Evolutionary conservation across 805 yeast genomes (phyloP).

Genomic region (Spathaspora gorwiae): DNA sequence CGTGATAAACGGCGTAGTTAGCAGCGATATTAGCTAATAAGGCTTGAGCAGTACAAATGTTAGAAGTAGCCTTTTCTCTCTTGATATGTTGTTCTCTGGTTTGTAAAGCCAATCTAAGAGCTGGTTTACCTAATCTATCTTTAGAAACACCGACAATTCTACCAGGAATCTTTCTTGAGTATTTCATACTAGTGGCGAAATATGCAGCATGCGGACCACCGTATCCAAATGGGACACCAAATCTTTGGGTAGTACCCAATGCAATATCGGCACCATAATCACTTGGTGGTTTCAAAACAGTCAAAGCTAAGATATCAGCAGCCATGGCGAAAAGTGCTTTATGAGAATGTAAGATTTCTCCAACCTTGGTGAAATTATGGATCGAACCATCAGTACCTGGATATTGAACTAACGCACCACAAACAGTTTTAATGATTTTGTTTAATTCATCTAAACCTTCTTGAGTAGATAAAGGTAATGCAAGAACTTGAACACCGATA

Average conservation of each 20-base stretch:
- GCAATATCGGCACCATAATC: slow-evolving; percentile 89
- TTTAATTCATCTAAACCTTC: slow-evolving; percentile 25
- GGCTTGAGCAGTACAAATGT: slow-evolving; percentile 98
- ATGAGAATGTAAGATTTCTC: slow-evolving; percentile 60
- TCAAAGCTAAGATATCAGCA: slow-evolving; percentile 87
- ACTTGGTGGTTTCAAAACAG: slow-evolving; percentile 79
- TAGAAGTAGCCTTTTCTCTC: slow-evolving; percentile 96
- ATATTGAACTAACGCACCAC: slow-evolving; percentile 86
- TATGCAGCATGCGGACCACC: slow-evolving; percentile 99
- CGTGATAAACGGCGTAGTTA: slow-evolving; percentile 94
- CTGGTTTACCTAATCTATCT: slow-evolving; percentile 87
- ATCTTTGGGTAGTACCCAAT: slow-evolving; percentile 88
- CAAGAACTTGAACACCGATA: slow-evolving; percentile 59
- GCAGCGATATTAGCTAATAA: slow-evolving; percentile 92
- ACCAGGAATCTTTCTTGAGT: slow-evolving; percentile 94
- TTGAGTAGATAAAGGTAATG: slow-evolving; percentile 48
- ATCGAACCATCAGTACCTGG: slow-evolving; percentile 82
- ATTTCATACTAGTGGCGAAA: slow-evolving; percentile 77
- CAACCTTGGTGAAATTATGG: slow-evolving; percentile 47
- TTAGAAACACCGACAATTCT: slow-evolving; percentile 90
- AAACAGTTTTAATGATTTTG: slow-evolving; percentile 35
- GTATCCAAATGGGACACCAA: slow-evolving; percentile 96
- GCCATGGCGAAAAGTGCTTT: slow-evolving; percentile 82
- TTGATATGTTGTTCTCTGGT: slow-evolving; percentile 98
- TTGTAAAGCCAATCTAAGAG: slow-evolving; percentile 88